These are phyloP conservation scores for Botryobasidium botryosum DNA, from an alignment of 768 basidiomycete genomes.

Conservation along the genomic window DNA sequence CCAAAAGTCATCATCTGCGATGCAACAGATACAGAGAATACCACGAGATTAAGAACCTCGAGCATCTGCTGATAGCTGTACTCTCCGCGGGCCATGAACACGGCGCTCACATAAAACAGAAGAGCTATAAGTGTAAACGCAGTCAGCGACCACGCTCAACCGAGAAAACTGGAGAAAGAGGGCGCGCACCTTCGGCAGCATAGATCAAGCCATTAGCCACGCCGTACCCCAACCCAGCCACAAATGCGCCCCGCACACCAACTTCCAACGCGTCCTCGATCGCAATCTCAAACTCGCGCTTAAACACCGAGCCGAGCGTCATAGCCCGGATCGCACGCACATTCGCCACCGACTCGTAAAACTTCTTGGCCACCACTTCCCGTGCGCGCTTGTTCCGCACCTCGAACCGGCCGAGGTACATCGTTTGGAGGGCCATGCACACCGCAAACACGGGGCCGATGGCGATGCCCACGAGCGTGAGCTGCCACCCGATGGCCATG, in stretches of 20 bases:
- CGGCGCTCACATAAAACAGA: slow-evolving; percentile 77
- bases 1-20: slow-evolving; percentile 85
- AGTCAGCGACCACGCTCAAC: background rate
- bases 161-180: slow-evolving; percentile 9
- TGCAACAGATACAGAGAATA: slow-evolving; percentile 87
- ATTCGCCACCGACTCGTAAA: slow-evolving; percentile 77
- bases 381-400: slow-evolving; percentile 66
- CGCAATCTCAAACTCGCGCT: slow-evolving; percentile 47
- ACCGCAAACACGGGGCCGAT: slow-evolving; percentile 70
- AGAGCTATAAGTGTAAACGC: slow-evolving; percentile 33
- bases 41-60: slow-evolving; percentile 75
- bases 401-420: slow-evolving; percentile 56
- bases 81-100: slow-evolving; percentile 63
- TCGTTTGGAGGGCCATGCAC: slow-evolving; percentile 56
- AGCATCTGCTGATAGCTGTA: slow-evolving; percentile 84
- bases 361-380: slow-evolving; percentile 68
- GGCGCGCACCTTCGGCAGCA: slow-evolving; percentile 61
- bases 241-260: slow-evolving; percentile 69
- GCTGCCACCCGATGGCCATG: slow-evolving; percentile 72
- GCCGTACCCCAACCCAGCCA: slow-evolving; percentile 72
- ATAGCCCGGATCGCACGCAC: slow-evolving; percentile 77
- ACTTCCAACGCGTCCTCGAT: slow-evolving; percentile 40
- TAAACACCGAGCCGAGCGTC: slow-evolving; percentile 62
- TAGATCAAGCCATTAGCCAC: slow-evolving; percentile 73
- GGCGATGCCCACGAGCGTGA: slow-evolving; percentile 79